Conservation (phyloP, 805 yeast species). For the Yarrowia porcina region DNA sequence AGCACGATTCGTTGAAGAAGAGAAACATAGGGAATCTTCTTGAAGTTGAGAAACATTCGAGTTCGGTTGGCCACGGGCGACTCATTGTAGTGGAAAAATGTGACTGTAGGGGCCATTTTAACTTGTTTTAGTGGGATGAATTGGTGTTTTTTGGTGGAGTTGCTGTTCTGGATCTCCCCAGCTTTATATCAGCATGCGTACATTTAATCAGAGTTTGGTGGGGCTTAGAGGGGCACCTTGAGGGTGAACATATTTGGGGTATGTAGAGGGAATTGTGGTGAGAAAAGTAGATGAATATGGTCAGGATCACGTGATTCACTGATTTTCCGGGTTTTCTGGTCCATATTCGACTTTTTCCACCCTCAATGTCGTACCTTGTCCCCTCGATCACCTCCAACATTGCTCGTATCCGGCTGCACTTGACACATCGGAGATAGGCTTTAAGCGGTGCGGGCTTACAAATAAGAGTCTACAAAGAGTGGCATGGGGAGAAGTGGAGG, state of each 20-base stretch:
- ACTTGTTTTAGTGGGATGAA: neutral
- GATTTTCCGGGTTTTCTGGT: too few relatives aligned
- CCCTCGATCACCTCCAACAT: neutral
- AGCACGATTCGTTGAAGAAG: neutral
- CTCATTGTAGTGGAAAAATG: conserved; percentile 20
- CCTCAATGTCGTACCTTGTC: too few relatives aligned
- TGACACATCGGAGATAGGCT: neutral
- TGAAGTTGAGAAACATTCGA: conserved; percentile 16
- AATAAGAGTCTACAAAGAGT: neutral
- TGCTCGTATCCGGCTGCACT: conserved; percentile 16
- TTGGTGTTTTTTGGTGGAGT: neutral
- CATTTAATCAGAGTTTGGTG: conserved; percentile 7
- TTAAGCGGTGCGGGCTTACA: neutral
- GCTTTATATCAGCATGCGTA: conserved; percentile 4
- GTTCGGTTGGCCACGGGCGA: conserved; percentile 24
- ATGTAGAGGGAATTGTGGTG: neutral
- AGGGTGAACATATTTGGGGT: neutral
- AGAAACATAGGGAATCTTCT: conserved; percentile 14
- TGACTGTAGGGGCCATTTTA: conserved; percentile 17
- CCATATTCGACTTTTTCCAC: too few relatives aligned
- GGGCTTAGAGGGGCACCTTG: neutral
- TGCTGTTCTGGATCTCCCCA: neutral
- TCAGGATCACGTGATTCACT: neutral
- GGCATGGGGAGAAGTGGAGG: too few relatives aligned
- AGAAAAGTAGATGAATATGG: neutral